Conservation (phyloP, 2,329 filamentous ascomycete genomes). For the Ophiostoma quercus region DNA sequence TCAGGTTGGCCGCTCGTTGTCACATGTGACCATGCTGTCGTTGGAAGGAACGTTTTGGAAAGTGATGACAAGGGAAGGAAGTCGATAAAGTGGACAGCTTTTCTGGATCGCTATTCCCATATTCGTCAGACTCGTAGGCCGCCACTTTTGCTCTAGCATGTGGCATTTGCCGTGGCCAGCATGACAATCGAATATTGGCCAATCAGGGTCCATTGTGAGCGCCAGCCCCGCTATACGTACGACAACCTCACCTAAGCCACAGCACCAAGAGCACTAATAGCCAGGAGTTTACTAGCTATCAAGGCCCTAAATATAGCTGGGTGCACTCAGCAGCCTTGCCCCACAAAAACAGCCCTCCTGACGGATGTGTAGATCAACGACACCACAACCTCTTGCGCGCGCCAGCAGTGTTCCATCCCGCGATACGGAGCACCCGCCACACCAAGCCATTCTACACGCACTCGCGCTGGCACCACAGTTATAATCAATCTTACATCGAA, state of each 20-base stretch:
- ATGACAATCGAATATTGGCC: background rate
- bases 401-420: background rate
- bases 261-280: background rate
- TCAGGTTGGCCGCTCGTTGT: slow-evolving; percentile 20
- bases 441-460: background rate
- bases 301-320: background rate
- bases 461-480: background rate
- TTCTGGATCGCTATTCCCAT: slow-evolving; percentile 14
- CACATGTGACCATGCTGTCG: slow-evolving; percentile 18
- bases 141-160: slow-evolving; percentile 16
- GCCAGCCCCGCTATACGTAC: slow-evolving; percentile 12
- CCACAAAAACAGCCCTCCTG: slow-evolving; percentile 4
- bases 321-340: background rate
- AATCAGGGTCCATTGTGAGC: background rate
- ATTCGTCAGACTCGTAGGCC: slow-evolving; percentile 9
- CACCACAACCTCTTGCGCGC: slow-evolving; percentile 4
- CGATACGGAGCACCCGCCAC: background rate
- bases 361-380: slow-evolving; percentile 1
- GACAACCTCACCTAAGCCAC: slow-evolving; percentile 17
- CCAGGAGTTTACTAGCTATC: too few species aligned
- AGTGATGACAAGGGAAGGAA: background rate
- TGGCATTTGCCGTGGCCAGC: background rate
- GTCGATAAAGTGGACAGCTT: background rate
- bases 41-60: slow-evolving; percentile 1
- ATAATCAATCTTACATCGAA: too few species aligned